These are phyloP conservation scores for Rhytidiadelphus loreus DNA, from an alignment of 225 moss, liverwort and hornwort genomes.

Conservation along the genomic window DNA sequence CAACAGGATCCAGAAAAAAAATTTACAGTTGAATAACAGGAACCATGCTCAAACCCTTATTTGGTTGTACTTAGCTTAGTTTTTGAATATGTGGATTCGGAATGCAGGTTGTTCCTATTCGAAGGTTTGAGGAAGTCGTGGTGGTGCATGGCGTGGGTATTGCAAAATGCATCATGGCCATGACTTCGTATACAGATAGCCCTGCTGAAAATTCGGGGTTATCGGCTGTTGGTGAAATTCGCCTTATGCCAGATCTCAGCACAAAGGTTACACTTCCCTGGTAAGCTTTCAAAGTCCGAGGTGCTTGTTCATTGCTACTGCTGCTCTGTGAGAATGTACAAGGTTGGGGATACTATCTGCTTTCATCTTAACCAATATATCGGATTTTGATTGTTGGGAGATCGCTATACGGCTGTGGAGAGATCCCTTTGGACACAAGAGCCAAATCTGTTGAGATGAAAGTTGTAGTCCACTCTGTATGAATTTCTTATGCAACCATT, in stretches of 20 bases:
- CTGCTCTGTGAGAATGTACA: not conserved
- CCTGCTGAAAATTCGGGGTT: constrained; percentile 40
- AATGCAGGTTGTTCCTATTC: constrained; percentile 65
- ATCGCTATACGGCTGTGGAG: not conserved
- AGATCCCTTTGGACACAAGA: not conserved
- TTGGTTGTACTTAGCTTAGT: too few relatives aligned
- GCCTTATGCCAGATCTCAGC: constrained; percentile 63
- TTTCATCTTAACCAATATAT: not conserved
- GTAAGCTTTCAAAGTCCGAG: constrained; percentile 1
- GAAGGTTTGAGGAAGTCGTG: constrained; percentile 47
- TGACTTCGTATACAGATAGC: constrained; percentile 22
- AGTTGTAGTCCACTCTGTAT: not conserved
- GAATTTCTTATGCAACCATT: not conserved
- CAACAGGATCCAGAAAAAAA: not conserved
- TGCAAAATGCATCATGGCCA: constrained; percentile 27
- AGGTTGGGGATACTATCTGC: not conserved
- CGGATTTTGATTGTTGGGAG: not conserved
- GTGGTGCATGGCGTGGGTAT: constrained; percentile 44
- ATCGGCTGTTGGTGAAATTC: constrained; percentile 40
- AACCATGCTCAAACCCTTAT: not conserved
- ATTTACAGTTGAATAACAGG: not conserved
- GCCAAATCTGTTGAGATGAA: not conserved
- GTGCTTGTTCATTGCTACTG: not conserved
- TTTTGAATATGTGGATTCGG: not conserved
- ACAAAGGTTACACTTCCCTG: constrained; percentile 58